These are phyloP conservation scores for Ilex aquifolium DNA, from an alignment of 257 asterid species.

Conservation along the genomic window DNA sequence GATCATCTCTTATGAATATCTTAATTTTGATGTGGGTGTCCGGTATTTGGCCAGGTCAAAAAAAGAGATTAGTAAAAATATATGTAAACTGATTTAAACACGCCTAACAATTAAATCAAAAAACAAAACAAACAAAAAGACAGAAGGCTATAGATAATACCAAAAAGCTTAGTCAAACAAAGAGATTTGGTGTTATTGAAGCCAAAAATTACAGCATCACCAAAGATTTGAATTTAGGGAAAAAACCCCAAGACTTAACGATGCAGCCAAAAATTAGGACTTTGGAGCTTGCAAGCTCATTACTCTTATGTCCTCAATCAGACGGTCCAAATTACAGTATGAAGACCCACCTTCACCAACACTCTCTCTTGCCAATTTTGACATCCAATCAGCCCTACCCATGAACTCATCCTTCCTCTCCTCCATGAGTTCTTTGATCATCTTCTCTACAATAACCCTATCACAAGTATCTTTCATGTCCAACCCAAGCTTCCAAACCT, in stretches of 20 bases:
- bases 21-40: too few relatives aligned
- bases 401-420: constrained; percentile 37
- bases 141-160: not conserved
- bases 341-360: constrained; percentile 52
- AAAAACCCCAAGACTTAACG: too few relatives aligned
- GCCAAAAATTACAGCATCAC: too few relatives aligned
- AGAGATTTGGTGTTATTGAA: too few relatives aligned
- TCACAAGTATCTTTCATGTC: constrained; percentile 70
- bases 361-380: constrained; percentile 29
- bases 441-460: constrained; percentile 34
- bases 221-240: too few relatives aligned
- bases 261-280: too few relatives aligned
- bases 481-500: constrained; percentile 51
- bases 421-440: constrained; percentile 43
- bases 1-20: too few relatives aligned
- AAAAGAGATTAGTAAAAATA: too few relatives aligned
- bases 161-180: too few relatives aligned
- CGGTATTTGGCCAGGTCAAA: too few relatives aligned
- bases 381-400: constrained; percentile 31
- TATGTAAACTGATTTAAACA: too few relatives aligned
- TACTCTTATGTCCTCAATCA: constrained; percentile 36
- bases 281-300: not conserved
- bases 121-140: too few relatives aligned
- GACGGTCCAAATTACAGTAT: constrained; percentile 23
- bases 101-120: not conserved